These are phyloP conservation scores for Plasmodium blacklocki DNA, from an alignment of 169 alveolate genomes.

Conservation along the genomic window DNA sequence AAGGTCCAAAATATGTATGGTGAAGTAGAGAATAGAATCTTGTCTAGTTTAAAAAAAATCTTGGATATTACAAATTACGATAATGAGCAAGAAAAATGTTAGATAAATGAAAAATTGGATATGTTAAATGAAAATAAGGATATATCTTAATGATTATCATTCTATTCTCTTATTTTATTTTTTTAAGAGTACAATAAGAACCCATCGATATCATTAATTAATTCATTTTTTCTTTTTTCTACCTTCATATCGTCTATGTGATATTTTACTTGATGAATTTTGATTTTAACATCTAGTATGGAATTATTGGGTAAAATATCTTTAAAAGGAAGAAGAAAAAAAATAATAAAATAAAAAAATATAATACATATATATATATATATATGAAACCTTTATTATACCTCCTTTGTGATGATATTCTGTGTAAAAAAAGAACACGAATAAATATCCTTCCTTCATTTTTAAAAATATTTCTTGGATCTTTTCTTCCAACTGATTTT, in stretches of 20 bases:
- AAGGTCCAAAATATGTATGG: slow-evolving; percentile 37
- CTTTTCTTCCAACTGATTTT: slow-evolving; percentile 16
- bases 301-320: neutral
- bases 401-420: slow-evolving; percentile 1
- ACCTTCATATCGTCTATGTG: neutral
- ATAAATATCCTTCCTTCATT: slow-evolving; percentile 12
- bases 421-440: slow-evolving; percentile 23
- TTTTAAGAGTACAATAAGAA: slow-evolving; percentile 22
- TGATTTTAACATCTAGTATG: slow-evolving; percentile 46
- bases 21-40: slow-evolving; percentile 32
- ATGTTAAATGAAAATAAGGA: neutral
- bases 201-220: slow-evolving; percentile 3
- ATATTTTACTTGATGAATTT: slow-evolving; percentile 19
- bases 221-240: slow-evolving; percentile 1
- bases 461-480: slow-evolving; percentile 30
- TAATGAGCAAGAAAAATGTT: neutral
- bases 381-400: neutral
- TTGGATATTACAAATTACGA: neutral
- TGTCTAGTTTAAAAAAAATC: slow-evolving; percentile 15
- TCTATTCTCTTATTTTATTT: neutral
- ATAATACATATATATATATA: neutral
- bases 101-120: neutral
- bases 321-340: neutral
- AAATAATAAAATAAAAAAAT: neutral
- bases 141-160: neutral